Base-by-base conservation (phyloP, 345 rosid genomes). In the Citrus cavaleriei region DNA sequence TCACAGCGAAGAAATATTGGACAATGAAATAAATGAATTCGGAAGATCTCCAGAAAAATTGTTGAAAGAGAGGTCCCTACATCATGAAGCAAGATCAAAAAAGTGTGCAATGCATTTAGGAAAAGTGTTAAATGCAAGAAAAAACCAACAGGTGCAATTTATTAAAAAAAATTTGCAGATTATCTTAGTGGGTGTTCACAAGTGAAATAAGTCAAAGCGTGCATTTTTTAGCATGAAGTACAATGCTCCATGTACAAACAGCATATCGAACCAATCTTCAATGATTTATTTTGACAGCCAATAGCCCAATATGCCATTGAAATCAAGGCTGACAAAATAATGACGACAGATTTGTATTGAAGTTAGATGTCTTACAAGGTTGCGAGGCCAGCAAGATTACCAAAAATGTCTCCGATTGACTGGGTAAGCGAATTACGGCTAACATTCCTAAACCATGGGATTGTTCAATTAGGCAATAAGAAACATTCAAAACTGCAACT, bases 41-140 rank as follows among this genome's bases (percentile, higher is more conserved):
- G 98, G 99, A 87, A 97, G 93, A 87, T 94, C 90, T 28, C 98
- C 99, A 78, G 87, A 90, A 77, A 94, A 89, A 84, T 90, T 94
- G 88, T 97, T 97, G 86, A 87, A 94, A 79, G 99, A 97, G 55
- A 97, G 83, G 88, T 94, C 99, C 89, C 99, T 97, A 84, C 78
- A 86, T 72, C 34, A 65, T 54, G 14, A 72, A 75, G 57, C 54
- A 83, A 35, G 49, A 60, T 10, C 6, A 25, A 25, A 21, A 25
- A 42, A 19, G 77, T 24, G 49, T 4, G 42, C 21, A 73, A 40
- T 19, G 38, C 37, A 64, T 37, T 35, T 28, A 7, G 7, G 19
- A 54, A 54, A 54, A 54, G 22, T 0, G 8, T 18, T 18, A 18
- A 54, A 54, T 54, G 0, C 58, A 64, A 69, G 68, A 51, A 78